Evolutionary conservation across 2,329 filamentous ascomycete genomes (phyloP).

Genomic region (Fusarium sublunatum): DNA sequence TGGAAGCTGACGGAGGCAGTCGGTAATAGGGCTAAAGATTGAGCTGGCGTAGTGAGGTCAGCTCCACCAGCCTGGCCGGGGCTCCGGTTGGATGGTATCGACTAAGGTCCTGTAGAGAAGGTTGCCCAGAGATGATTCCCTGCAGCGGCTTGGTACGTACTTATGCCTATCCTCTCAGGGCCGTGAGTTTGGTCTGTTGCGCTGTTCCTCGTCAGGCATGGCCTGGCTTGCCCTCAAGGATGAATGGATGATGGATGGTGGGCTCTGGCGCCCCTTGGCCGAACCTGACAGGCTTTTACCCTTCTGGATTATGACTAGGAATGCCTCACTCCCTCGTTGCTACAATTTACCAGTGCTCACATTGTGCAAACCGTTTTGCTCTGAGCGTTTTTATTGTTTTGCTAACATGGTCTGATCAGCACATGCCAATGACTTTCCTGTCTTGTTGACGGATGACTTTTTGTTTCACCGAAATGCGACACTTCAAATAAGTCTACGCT

Average conservation of each 20-base stretch:
- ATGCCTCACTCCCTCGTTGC: constrained; percentile 45
- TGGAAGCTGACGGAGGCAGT: constrained; percentile 44
- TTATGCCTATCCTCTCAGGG: constrained; percentile 10
- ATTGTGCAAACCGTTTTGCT: constrained; percentile 14
- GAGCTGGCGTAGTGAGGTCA: constrained; percentile 40
- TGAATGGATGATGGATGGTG: constrained; percentile 39
- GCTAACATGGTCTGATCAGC: constrained; percentile 8
- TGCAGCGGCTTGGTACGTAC: constrained; percentile 27
- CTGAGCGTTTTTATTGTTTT: constrained; percentile 13
- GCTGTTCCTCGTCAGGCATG: constrained; percentile 15
- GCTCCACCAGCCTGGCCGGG: constrained; percentile 45
- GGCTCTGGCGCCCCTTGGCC: constrained; percentile 36
- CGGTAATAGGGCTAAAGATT: constrained; percentile 47
- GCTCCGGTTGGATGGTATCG: constrained; percentile 38
- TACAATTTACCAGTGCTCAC: constrained; percentile 37
- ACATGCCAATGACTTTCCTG: constrained; percentile 27
- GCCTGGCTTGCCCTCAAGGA: constrained; percentile 22
- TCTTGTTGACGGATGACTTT: constrained; percentile 7
- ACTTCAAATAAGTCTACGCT: constrained; percentile 17
- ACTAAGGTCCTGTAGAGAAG: not conserved
- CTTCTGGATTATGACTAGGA: constrained; percentile 21
- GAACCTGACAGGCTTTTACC: constrained; percentile 21
- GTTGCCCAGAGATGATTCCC: constrained; percentile 34
- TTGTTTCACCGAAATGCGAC: constrained; percentile 15
- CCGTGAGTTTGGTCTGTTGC: constrained; percentile 8